These are phyloP conservation scores for Buddleja alternifolia DNA, from an alignment of 257 asterid species.

Conservation along the genomic window DNA sequence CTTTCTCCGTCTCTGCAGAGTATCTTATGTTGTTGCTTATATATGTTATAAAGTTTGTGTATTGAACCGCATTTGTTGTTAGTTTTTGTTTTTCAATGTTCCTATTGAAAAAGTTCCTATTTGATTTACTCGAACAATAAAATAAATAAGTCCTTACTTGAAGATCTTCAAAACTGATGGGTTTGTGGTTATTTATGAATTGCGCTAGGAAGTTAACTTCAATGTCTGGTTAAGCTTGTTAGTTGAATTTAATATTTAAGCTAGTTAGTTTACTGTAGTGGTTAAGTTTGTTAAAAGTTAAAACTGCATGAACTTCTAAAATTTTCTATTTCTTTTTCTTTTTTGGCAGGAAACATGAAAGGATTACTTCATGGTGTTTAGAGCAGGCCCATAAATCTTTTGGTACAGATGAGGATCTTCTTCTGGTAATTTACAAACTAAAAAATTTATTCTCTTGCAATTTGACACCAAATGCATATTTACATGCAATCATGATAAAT, in stretches of 20 bases:
- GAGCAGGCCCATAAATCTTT: conserved; percentile 87
- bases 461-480: too few species aligned
- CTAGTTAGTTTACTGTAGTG: background rate
- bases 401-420: conserved; percentile 97
- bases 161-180: background rate
- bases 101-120: background rate
- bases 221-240: background rate
- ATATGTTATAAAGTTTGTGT: conserved; percentile 9
- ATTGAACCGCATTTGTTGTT: conserved; percentile 8
- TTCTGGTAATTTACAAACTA: conserved; percentile 59
- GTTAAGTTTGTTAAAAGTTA: background rate
- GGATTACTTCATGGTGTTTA: conserved; percentile 64
- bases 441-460: background rate
- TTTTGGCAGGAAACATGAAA: conserved; percentile 66
- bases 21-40: background rate
- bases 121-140: background rate
- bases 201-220: background rate
- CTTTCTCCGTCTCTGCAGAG: conserved; percentile 1
- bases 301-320: background rate
- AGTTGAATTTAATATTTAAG: too few species aligned
- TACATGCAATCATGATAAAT: too few species aligned
- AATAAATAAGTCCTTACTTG: background rate
- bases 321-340: background rate
- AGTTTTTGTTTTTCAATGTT: background rate
- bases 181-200: background rate